Evolutionary conservation across 2,329 filamentous ascomycete genomes (phyloP), one percentile per base, ranked within the genome.

Genomic region (Macrophomina tecta): DNA sequence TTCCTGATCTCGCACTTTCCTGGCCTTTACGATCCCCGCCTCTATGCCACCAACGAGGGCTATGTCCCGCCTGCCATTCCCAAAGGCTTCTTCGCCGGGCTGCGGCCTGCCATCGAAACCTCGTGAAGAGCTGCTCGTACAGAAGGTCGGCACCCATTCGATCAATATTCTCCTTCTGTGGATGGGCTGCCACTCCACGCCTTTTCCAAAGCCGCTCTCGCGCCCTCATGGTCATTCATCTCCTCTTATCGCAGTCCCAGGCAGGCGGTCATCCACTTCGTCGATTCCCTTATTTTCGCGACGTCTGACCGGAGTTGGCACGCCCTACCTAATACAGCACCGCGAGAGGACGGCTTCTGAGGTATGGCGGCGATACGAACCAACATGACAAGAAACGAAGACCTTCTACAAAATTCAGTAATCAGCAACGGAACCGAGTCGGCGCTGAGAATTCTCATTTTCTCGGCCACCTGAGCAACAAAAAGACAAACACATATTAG

Each of bases 381-480:
- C 42, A 16, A 49, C 58, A 62, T 42, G 58, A 62, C 46, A 48
- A 62, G 58, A 49, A 34, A 62, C 58, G 58, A 62, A 49, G 58
- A 62, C 58, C 30, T 49, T 36, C 58, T 49, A 49, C 58, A 62
- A 28, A 62, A 49, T 62, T 40, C 58, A 62, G 48, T 62, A 62
- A 62, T 62, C 58, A 62, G 58, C 58, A 62, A 62, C 18, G 58
- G 45, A 36, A 18, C 36, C 28, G 58, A 40, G 38, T 62, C 58
- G 42, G 58, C 58, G 58, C 58, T 49, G 58, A 61, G 58, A 40
- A 62, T 62, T 30, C 36, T 11, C 32, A 32, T 23, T 49, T 62
- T 38, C 42, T 30, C 48, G 38, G 14, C 8, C n/a, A 48, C 28
- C n/a, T 28, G 40, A 61, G 40, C 14, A 16, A 48, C 14, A 28